A percentile compares a stretch with the other conserved stretches of the same genome.
Conservation (phyloP, 148 eudicot genomes). For the Arbutus unedo region DNA sequence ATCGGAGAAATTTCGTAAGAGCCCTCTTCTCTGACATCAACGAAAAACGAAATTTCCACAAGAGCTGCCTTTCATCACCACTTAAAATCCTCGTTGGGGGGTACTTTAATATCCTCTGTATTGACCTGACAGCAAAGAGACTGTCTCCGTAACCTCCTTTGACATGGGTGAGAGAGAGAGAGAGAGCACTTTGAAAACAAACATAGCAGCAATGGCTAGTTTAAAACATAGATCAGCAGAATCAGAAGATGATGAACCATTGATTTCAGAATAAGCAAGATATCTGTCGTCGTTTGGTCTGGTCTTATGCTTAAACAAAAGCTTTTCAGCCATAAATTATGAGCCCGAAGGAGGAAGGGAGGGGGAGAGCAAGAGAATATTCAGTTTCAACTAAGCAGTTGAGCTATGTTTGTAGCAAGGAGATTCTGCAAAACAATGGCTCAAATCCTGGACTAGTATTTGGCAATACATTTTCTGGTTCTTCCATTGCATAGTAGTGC, state of each 20-base stretch:
- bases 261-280: not conserved
- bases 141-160: slow-evolving; percentile 13
- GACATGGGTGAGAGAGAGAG: not conserved
- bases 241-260: not conserved
- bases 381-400: not conserved
- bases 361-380: not conserved
- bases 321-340: not conserved
- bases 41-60: slow-evolving; percentile 99
- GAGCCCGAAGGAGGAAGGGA: not conserved
- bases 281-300: not conserved
- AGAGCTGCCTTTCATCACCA: slow-evolving; percentile 93
- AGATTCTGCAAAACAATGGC: not conserved
- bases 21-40: slow-evolving; percentile 94
- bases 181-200: not conserved
- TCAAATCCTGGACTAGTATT: not conserved
- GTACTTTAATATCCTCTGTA: slow-evolving; percentile 80
- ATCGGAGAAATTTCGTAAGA: slow-evolving; percentile 88
- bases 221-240: slow-evolving; percentile 3
- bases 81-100: slow-evolving; percentile 93
- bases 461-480: not conserved
- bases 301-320: not conserved
- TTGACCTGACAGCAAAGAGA: slow-evolving; percentile 53
- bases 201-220: not conserved
- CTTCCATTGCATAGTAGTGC: not conserved
- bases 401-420: not conserved